phyloP scores from a whole-genome alignment of 495 filamentous ascomycete species.

The Penicillium psychrofluorescens region DNA sequence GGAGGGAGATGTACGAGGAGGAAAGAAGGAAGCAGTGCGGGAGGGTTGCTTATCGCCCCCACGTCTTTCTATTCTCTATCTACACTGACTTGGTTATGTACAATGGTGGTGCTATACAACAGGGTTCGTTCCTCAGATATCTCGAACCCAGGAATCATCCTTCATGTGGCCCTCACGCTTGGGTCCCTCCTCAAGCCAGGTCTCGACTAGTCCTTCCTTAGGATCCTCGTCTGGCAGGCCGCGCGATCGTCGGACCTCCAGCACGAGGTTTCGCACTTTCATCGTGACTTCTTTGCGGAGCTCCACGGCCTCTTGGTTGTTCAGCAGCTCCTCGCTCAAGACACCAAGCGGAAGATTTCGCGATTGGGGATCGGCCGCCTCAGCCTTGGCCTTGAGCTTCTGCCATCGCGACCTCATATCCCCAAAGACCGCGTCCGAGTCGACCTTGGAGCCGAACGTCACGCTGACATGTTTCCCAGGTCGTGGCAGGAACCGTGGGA shows the following conservation, averaged over 20 bases:
- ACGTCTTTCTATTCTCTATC: constrained; percentile 10
- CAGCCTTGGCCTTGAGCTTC: constrained; percentile 44
- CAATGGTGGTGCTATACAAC: constrained; percentile 3
- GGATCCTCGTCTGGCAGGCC: constrained; percentile 78
- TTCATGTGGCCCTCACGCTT: constrained; percentile 52
- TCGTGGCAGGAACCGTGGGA: constrained; percentile 77
- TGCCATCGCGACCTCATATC: constrained; percentile 66
- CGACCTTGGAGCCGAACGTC: constrained; percentile 56
- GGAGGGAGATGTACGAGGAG: neutral
- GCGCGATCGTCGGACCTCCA: constrained; percentile 61
- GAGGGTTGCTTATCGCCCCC: constrained; percentile 9
- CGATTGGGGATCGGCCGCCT: constrained; percentile 22
- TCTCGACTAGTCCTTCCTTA: constrained; percentile 56
- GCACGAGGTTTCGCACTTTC: constrained; percentile 68
- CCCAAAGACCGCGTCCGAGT: constrained; percentile 44
- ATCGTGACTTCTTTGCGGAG: constrained; percentile 77
- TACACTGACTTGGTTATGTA: constrained; percentile 6
- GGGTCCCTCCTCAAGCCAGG: constrained; percentile 49
- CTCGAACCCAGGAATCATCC: constrained; percentile 58
- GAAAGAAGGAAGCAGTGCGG: constrained; percentile 2
- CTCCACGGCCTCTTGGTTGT: constrained; percentile 63
- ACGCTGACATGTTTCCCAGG: constrained; percentile 62
- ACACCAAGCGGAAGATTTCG: constrained; percentile 46
- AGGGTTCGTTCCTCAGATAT: constrained; percentile 32
- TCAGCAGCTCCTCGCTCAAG: constrained; percentile 62